phyloP scores from a whole-genome alignment of 345 rosid species.

The Pugionium cornutum region DNA sequence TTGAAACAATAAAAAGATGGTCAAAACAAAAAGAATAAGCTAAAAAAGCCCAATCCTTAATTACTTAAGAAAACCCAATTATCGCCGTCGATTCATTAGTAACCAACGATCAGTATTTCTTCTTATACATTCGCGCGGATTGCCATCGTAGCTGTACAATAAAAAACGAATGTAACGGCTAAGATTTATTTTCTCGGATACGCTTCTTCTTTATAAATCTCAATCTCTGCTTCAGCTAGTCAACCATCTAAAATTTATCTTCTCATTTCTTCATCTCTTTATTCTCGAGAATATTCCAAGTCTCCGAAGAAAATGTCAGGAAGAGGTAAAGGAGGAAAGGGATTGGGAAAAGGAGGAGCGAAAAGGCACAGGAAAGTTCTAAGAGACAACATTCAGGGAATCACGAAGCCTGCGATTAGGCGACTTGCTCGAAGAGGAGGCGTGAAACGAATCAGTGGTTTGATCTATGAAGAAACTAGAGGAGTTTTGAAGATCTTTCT shows the following conservation, averaged over 20 bases:
- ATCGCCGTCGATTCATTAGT: neutral
- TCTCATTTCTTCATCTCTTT: no score
- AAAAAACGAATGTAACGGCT: neutral
- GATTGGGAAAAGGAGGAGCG: no score
- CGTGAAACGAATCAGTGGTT: no score
- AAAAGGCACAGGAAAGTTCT: no score
- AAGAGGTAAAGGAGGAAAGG: no score
- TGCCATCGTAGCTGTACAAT: constrained; percentile 10
- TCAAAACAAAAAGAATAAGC: neutral
- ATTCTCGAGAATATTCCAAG: no score
- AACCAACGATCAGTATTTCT: neutral
- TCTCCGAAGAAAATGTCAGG: no score
- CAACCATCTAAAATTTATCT: neutral
- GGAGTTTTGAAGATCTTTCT: constrained; percentile 40
- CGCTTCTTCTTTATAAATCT: constrained; percentile 28
- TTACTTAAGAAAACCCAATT: neutral
- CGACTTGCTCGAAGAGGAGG: no score
- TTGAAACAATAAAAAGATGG: neutral
- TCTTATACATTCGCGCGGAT: constrained; percentile 5
- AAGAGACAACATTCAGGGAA: no score
- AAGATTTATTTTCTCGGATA: neutral
- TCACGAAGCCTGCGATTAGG: no score
- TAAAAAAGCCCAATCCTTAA: constrained; percentile 8
- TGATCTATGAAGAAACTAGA: no score
- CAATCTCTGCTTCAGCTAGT: neutral